Conservation (phyloP, 768 basidiomycete species). For the Boletus subcaerulescens region DNA sequence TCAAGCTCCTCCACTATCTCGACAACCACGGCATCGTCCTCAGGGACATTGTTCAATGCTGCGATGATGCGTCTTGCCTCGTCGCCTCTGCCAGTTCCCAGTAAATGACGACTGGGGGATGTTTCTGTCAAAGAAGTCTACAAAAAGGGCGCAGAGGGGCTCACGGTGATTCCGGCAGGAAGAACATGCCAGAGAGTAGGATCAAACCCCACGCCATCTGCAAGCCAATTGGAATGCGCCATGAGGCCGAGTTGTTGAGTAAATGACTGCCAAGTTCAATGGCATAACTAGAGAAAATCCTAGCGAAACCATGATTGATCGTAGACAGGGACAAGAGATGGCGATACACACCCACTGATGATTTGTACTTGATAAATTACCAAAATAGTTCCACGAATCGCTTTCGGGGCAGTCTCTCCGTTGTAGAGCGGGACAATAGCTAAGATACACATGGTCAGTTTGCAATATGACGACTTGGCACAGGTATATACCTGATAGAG, state of each 20-base stretch:
- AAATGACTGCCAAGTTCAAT: constrained; percentile 64
- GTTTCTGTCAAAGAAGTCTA: not conserved
- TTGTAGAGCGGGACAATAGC: constrained; percentile 69
- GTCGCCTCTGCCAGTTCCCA: constrained; percentile 49
- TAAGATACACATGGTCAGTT: constrained; percentile 14
- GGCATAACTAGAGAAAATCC: constrained; percentile 46
- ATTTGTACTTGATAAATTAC: constrained; percentile 42
- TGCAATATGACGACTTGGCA: not conserved
- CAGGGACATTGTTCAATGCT: constrained; percentile 58
- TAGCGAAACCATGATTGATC: constrained; percentile 19
- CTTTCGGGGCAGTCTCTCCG: constrained; percentile 47
- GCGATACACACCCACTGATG: constrained; percentile 54
- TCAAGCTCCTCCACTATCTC: constrained; percentile 64
- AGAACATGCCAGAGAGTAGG: constrained; percentile 66
- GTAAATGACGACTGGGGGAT: constrained; percentile 60
- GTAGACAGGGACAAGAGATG: not conserved
- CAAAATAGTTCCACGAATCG: too few relatives aligned
- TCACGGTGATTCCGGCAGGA: constrained; percentile 67
- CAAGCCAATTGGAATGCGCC: constrained; percentile 73
- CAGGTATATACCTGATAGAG: constrained; percentile 55
- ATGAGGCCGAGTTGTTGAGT: constrained; percentile 58
- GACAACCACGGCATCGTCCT: constrained; percentile 55
- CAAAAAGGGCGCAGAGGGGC: constrained; percentile 20
- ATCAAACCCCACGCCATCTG: constrained; percentile 70
- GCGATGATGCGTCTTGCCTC: constrained; percentile 66